Percentiles rank a stretch among this genome's conserved stretches.
Evolutionary conservation across 306 rosid species (phyloP).

Genomic region (Abrus pulchellus): DNA sequence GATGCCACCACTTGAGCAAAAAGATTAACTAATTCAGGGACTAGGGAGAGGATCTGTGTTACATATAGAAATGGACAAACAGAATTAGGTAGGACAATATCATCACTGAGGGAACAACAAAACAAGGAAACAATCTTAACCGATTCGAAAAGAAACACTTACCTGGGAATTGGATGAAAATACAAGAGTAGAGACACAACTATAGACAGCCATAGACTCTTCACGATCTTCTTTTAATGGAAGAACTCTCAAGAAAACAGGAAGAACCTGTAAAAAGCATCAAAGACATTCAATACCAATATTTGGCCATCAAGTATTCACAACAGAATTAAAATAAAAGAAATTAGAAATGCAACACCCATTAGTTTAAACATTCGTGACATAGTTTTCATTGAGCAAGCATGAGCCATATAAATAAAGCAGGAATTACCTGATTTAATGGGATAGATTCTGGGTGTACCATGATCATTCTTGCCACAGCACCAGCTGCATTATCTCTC

Average conservation of each 20-base stretch:
- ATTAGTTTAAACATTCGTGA: background rate
- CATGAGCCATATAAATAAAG: conserved; percentile 26
- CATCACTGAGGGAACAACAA: conserved; percentile 18
- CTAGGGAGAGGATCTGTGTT: conserved; percentile 83
- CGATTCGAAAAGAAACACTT: conserved; percentile 38
- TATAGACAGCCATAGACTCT: conserved; percentile 92
- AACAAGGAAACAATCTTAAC: conserved; percentile 31
- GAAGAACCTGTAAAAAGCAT: conserved; percentile 82
- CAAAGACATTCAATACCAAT: conserved; percentile 26
- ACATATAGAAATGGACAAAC: conserved; percentile 46
- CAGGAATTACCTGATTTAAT: conserved; percentile 75
- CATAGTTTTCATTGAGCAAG: conserved; percentile 5
- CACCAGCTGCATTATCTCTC: conserved; percentile 98
- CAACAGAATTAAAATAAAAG: conserved; percentile 26
- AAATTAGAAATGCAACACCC: conserved; percentile 13
- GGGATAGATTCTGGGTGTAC: conserved; percentile 94
- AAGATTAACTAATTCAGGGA: conserved; percentile 91
- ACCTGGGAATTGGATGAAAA: conserved; percentile 93
- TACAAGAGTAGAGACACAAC: conserved; percentile 83
- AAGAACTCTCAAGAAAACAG: conserved; percentile 86
- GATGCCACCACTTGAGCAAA: conserved; percentile 94
- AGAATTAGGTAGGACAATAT: conserved; percentile 40
- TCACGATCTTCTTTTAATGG: conserved; percentile 97
- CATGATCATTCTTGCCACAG: conserved; percentile 99
- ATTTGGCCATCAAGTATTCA: conserved; percentile 20